These are phyloP conservation scores for Tilletia walkeri DNA, from an alignment of 1,284 basidiomycete species.

Conservation along the genomic window DNA sequence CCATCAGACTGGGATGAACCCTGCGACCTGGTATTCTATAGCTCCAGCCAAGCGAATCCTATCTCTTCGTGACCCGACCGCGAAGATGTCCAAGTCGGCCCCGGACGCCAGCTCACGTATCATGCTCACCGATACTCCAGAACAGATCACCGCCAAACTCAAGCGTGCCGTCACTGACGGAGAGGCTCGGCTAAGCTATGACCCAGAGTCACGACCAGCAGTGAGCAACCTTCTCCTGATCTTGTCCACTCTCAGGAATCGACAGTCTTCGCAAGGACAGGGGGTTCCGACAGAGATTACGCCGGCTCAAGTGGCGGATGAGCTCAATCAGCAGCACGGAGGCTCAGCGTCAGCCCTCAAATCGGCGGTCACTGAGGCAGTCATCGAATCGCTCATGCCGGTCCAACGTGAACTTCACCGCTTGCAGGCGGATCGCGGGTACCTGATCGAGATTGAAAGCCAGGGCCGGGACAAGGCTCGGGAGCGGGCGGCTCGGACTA, in stretches of 20 bases:
- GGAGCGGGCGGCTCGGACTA: slow-evolving; percentile 65
- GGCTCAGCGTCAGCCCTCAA: slow-evolving; percentile 72
- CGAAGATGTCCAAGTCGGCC: slow-evolving; percentile 95
- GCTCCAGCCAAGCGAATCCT: slow-evolving; percentile 69
- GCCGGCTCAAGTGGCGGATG: slow-evolving; percentile 60
- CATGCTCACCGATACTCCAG: slow-evolving; percentile 72
- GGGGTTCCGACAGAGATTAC: slow-evolving; percentile 49
- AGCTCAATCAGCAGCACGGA: slow-evolving; percentile 61
- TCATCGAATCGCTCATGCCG: slow-evolving; percentile 68
- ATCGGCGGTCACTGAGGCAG: slow-evolving; percentile 68
- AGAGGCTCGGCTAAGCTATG: slow-evolving; percentile 66
- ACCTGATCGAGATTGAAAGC: slow-evolving; percentile 66
- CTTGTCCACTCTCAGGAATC: slow-evolving; percentile 63
- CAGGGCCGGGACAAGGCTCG: slow-evolving; percentile 69
- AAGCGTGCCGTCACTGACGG: slow-evolving; percentile 83
- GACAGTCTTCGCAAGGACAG: slow-evolving; percentile 38
- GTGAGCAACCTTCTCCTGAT: slow-evolving; percentile 79
- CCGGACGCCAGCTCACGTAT: slow-evolving; percentile 78
- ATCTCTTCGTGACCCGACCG: slow-evolving; percentile 76
- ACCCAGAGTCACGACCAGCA: slow-evolving; percentile 74
- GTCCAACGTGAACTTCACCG: slow-evolving; percentile 72
- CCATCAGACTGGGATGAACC: no score
- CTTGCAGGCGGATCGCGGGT: slow-evolving; percentile 65
- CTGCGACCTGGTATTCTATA: slow-evolving; percentile 48
- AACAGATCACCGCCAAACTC: slow-evolving; percentile 70